Percentiles rank a stretch among this genome's conserved stretches.
phyloP scores from a whole-genome alignment of 2,329 filamentous ascomycete species.

The Tolypocladium endophyticum region DNA sequence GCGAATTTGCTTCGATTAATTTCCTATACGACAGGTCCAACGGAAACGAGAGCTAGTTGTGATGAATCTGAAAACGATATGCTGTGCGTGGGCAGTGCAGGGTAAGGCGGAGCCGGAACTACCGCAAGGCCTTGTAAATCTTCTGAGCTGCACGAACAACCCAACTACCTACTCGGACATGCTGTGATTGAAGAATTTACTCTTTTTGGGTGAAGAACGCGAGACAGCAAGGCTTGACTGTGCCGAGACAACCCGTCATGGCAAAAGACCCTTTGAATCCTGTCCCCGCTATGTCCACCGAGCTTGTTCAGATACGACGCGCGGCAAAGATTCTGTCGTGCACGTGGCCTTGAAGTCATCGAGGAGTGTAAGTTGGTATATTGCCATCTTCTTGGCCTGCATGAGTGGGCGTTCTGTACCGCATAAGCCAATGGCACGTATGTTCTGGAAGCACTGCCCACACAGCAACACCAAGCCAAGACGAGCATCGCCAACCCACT shows the following conservation, averaged over 20 bases:
- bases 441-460: neutral
- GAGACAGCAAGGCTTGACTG: too few species aligned
- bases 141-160: too few species aligned
- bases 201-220: too few species aligned
- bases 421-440: neutral
- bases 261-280: neutral
- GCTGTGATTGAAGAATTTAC: too few species aligned
- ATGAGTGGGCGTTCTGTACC: neutral
- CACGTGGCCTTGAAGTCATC: neutral
- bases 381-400: neutral
- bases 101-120: neutral
- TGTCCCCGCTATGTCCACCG: neutral
- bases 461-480: neutral
- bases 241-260: neutral
- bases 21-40: neutral
- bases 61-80: neutral
- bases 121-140: neutral
- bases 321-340: neutral
- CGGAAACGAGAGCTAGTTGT: neutral
- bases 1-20: neutral
- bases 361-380: neutral
- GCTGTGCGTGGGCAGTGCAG: neutral
- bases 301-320: neutral
- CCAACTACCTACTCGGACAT: too few species aligned
- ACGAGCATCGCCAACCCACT: neutral